These are phyloP conservation scores for Metschnikowia chrysomelidarum DNA, from an alignment of 805 yeast species.

Conservation along the genomic window DNA sequence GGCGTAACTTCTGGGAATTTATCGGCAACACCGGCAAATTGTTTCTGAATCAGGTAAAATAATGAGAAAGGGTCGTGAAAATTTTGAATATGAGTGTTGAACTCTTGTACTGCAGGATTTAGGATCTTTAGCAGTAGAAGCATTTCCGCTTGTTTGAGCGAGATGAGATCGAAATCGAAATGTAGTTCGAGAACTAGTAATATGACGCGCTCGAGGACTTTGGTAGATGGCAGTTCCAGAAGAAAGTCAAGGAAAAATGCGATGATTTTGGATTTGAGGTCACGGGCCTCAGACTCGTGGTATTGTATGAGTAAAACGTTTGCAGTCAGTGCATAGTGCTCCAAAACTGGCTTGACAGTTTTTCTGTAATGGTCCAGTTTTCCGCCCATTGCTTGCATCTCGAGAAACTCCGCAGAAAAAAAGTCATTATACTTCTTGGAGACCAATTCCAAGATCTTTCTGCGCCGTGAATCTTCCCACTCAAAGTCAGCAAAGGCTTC, in stretches of 20 bases:
- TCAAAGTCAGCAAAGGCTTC: constrained; percentile 11
- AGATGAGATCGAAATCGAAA: constrained; percentile 1
- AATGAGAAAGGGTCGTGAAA: constrained; percentile 12
- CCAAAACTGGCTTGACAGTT: constrained; percentile 3
- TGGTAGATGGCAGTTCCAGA: not conserved
- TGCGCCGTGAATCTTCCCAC: constrained; percentile 6
- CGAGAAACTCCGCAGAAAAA: constrained; percentile 3
- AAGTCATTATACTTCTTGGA: constrained; percentile 4
- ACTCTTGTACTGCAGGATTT: constrained; percentile 27
- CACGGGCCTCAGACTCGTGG: constrained; percentile 1
- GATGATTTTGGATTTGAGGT: not conserved
- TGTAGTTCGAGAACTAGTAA: constrained; percentile 1
- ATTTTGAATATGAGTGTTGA: not conserved
- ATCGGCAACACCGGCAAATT: constrained; percentile 1
- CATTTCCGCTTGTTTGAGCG: constrained; percentile 11
- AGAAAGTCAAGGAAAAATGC: constrained; percentile 2
- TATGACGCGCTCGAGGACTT: not conserved
- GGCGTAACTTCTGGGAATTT: constrained; percentile 1
- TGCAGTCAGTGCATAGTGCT: constrained; percentile 7
- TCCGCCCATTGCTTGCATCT: not conserved
- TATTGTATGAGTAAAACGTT: constrained; percentile 3
- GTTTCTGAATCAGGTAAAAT: constrained; percentile 28
- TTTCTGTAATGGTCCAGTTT: not conserved
- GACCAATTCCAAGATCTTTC: constrained; percentile 5
- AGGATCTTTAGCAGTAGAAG: constrained; percentile 36